Base-by-base conservation (phyloP, 2,329 filamentous ascomycete species). In the Fusarium sp. region DNA sequence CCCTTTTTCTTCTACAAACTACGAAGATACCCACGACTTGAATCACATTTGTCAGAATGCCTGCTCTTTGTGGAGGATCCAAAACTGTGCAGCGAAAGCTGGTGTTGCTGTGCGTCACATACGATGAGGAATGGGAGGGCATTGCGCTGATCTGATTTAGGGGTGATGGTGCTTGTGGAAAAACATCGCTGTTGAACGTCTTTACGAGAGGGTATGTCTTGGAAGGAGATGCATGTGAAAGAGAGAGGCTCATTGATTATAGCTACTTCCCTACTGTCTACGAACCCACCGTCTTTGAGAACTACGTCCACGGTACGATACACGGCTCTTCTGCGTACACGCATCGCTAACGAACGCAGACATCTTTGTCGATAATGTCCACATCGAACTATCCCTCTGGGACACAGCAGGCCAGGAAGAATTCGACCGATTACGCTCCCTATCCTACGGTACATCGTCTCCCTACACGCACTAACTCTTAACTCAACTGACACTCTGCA, bases 331-430 rank as follows among this genome's bases (percentile, higher is more conserved):
- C 12, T 25, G 19, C 19, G 11, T 12, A 40, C 10, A 28, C 25
- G 19, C 25, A 64, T 32, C 5, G 30, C 72, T 74, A 59, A 74
- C 33, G 12, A 47, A 57, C 21, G 43, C 78, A 96, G 96, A 99
- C 82, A 98, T 99, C 83, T 99, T 97, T 83, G 96, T 99, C 82
- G 96, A 99, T 82, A 95, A 93, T 81, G 94, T 95, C 59, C 96
- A 98, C 84, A 97, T 99, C 82, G 96, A 99, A 83, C 88, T 99
- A 63, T 98, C 96, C 67, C 89, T 99, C 67, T 99, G 96, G 96
- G 96, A 99, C 83, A 99, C 96, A 0, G 96, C 96, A 43, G 96
- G 96, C 32, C 96, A 99, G 85, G 96, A 99, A 87, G 96, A 99
- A 89, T 99, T 98, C 85, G 96, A 99, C 85, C 92, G 96, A 60